These are phyloP conservation scores for Colletotrichum tabaci DNA, from an alignment of 2,329 filamentous ascomycete species.

Conservation along the genomic window DNA sequence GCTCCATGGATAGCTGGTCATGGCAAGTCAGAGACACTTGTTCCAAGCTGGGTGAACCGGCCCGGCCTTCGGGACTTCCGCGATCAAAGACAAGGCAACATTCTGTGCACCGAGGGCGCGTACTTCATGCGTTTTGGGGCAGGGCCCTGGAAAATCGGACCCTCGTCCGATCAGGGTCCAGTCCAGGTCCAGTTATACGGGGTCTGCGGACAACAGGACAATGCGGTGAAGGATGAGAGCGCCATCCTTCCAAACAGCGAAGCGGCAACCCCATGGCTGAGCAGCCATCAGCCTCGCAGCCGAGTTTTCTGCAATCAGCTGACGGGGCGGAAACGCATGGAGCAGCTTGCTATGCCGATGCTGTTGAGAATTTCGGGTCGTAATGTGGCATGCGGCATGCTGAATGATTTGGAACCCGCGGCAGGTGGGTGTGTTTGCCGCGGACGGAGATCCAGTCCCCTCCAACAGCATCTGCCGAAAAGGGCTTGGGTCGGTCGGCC, in stretches of 20 bases:
- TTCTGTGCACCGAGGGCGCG: constrained; percentile 19
- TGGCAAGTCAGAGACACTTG: neutral
- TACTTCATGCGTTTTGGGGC: constrained; percentile 17
- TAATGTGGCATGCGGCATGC: neutral
- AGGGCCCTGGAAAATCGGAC: constrained; percentile 32
- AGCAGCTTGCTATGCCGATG: constrained; percentile 2
- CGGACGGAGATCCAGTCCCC: neutral
- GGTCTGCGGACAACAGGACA: neutral
- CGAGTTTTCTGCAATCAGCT: constrained; percentile 35
- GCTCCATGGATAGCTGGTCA: no score
- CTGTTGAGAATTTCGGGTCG: neutral
- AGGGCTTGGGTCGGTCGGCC: constrained; percentile 20
- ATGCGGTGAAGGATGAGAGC: constrained; percentile 14
- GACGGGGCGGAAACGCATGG: neutral
- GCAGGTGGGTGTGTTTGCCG: neutral
- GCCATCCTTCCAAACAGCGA: constrained; percentile 14
- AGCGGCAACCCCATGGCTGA: neutral
- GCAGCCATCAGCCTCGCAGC: neutral
- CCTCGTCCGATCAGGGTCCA: constrained; percentile 34
- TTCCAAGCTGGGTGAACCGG: neutral
- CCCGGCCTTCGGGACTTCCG: constrained; percentile 12
- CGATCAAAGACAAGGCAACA: constrained; percentile 18
- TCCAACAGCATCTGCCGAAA: constrained; percentile 26
- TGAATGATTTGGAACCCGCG: constrained; percentile 30
- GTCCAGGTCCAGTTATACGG: constrained; percentile 17